phyloP scores from a whole-genome alignment of 2,329 filamentous ascomycete species.

The Monilinia vaccinii-corymbosi region DNA sequence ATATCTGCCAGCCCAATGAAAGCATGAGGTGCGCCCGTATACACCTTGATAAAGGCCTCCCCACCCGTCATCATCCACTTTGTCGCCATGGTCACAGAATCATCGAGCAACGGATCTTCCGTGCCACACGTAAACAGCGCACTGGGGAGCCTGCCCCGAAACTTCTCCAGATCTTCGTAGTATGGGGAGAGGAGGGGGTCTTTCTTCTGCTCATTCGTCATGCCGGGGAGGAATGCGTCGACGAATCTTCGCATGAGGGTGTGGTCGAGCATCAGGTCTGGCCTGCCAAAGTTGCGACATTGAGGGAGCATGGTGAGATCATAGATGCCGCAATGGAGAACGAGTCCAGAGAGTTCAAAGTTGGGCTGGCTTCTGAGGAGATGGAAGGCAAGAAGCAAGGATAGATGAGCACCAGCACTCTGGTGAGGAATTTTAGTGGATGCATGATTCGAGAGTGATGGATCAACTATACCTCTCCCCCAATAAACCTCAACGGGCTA shows the following conservation, averaged over 20 bases:
- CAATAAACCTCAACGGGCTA: slow-evolving; percentile 35
- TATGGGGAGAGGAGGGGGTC: slow-evolving; percentile 40
- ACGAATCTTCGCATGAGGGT: slow-evolving; percentile 39
- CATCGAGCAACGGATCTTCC: slow-evolving; percentile 43
- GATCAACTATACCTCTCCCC: slow-evolving; percentile 33
- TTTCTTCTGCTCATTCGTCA: slow-evolving; percentile 33
- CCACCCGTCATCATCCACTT: slow-evolving; percentile 45
- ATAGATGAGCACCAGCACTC: slow-evolving; percentile 43
- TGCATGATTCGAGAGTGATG: background rate
- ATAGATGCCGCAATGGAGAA: slow-evolving; percentile 45
- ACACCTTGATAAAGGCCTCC: slow-evolving; percentile 43
- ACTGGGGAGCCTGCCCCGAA: slow-evolving; percentile 35
- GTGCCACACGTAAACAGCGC: slow-evolving; percentile 47
- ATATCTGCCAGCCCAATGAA: slow-evolving; percentile 31
- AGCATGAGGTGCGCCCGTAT: slow-evolving; percentile 44
- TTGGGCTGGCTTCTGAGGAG: slow-evolving; percentile 33
- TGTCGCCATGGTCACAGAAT: slow-evolving; percentile 43
- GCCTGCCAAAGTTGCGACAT: slow-evolving; percentile 23
- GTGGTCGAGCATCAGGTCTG: slow-evolving; percentile 34
- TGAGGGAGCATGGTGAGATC: slow-evolving; percentile 38
- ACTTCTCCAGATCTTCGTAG: slow-evolving; percentile 36
- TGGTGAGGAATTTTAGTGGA: slow-evolving; percentile 16
- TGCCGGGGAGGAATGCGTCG: slow-evolving; percentile 37
- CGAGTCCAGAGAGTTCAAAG: slow-evolving; percentile 39
- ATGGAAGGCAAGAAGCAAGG: slow-evolving; percentile 37